phyloP scores from a whole-genome alignment of 345 rosid species.

The Gossypium arboreum region DNA sequence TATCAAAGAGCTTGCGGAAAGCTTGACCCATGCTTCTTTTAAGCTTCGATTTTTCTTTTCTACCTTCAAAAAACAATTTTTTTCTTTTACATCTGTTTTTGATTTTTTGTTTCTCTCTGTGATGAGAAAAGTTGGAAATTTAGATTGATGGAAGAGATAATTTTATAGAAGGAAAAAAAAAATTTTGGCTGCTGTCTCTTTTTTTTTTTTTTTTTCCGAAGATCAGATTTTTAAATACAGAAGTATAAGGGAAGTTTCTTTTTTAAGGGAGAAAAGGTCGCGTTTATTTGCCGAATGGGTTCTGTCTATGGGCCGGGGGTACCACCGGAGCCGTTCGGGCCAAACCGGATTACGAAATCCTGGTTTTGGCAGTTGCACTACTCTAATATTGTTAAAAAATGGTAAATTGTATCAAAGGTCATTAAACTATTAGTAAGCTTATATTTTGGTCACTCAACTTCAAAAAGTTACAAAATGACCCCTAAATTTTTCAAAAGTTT shows the following conservation, averaged over 20 bases:
- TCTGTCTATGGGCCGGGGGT: too few species aligned
- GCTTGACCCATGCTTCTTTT: constrained; percentile 63
- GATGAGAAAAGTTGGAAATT: neutral
- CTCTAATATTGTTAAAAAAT: too few species aligned
- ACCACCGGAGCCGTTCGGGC: too few species aligned
- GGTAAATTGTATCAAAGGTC: too few species aligned
- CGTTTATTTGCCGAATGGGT: constrained; percentile 4
- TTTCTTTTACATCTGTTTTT: neutral
- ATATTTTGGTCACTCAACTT: too few species aligned
- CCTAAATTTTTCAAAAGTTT: too few species aligned
- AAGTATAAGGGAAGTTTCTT: neutral
- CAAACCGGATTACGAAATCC: too few species aligned
- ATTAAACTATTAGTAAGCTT: too few species aligned
- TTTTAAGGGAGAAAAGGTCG: neutral
- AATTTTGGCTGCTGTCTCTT: too few species aligned
- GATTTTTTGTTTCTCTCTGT: neutral
- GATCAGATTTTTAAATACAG: neutral
- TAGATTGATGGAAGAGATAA: neutral
- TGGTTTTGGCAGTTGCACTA: too few species aligned
- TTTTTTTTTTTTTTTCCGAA: neutral
- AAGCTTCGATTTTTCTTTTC: neutral
- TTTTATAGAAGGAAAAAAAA: neutral
- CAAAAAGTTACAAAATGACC: too few species aligned
- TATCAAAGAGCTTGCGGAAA: constrained; percentile 80
- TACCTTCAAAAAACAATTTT: neutral